Percentiles rank a stretch among this genome's conserved stretches.
Conservation (phyloP, 352 stramenopile species). For the Globisporangium paddicum region DNA sequence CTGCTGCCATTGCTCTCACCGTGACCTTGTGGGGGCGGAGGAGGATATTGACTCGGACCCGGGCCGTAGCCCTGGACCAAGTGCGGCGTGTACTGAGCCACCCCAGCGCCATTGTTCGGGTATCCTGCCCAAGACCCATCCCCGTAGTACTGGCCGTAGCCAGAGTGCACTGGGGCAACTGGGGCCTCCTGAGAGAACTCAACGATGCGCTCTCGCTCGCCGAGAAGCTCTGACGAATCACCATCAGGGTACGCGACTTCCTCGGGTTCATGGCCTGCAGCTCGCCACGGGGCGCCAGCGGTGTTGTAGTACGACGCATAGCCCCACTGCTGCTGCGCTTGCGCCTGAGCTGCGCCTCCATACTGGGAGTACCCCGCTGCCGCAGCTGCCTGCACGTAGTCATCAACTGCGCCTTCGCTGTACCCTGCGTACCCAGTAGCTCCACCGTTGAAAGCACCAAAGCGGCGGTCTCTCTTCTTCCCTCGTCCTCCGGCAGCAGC, state of each 20-base stretch:
- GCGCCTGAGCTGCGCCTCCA: slow-evolving; percentile 3
- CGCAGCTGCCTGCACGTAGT: slow-evolving; percentile 23
- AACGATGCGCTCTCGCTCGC: slow-evolving; percentile 13
- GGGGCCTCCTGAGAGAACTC: slow-evolving; percentile 10
- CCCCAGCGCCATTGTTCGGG: not conserved
- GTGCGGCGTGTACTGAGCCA: not conserved
- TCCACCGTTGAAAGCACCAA: not conserved
- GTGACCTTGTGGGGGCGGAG: not conserved
- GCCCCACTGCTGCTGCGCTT: slow-evolving; percentile 14
- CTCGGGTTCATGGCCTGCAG: not conserved
- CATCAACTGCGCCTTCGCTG: slow-evolving; percentile 5
- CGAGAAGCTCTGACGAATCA: not conserved
- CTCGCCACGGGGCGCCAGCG: not conserved
- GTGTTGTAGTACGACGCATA: slow-evolving; percentile 15
- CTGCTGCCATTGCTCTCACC: not conserved
- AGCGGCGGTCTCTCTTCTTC: slow-evolving; percentile 10
- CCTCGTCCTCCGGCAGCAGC: not conserved
- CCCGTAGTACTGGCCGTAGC: slow-evolving; percentile 5
- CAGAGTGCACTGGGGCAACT: not conserved
- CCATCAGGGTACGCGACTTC: not conserved
- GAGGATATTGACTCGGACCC: not conserved
- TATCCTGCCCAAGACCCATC: not conserved
- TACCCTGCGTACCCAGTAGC: slow-evolving; percentile 16
- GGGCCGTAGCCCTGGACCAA: not conserved
- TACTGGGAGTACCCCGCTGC: slow-evolving; percentile 20